Evolutionary conservation across 768 basidiomycete genomes (phyloP).

Genomic region (Suillus clintonianus): DNA sequence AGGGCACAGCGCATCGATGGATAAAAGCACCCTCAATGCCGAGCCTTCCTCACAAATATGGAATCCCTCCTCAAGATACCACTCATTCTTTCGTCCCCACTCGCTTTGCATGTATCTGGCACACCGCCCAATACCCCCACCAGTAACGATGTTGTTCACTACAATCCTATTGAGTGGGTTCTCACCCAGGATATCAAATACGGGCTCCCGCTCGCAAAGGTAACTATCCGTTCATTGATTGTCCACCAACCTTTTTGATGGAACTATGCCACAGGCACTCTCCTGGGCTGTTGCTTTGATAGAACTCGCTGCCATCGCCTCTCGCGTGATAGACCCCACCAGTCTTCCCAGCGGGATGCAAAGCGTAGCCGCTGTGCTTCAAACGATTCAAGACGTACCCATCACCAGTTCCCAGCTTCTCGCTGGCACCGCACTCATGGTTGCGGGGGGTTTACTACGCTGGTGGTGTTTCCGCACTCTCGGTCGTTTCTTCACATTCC

Average conservation of each 20-base stretch:
- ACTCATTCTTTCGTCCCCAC: conserved; percentile 41
- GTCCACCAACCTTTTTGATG: not conserved
- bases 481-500: conserved; percentile 44
- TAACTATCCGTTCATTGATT: not conserved
- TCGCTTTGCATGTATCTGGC: conserved; percentile 41
- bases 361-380: not conserved
- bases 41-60: conserved; percentile 12
- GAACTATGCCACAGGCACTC: not conserved
- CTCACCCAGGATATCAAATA: not conserved
- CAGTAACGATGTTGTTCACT: conserved; percentile 26
- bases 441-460: conserved; percentile 23
- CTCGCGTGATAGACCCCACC: not conserved
- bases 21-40: not conserved
- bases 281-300: not conserved
- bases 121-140: conserved; percentile 51
- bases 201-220: not conserved
- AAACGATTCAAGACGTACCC: not conserved
- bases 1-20: no score
- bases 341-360: not conserved
- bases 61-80: conserved; percentile 40
- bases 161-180: not conserved
- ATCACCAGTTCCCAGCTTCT: not conserved
- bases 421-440: conserved; percentile 7
- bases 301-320: not conserved
- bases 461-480: conserved; percentile 33